Percentiles rank a stretch among this genome's conserved stretches.
phyloP scores from a whole-genome alignment of 2,329 filamentous ascomycete genomes.

The Colletotrichum sp. region DNA sequence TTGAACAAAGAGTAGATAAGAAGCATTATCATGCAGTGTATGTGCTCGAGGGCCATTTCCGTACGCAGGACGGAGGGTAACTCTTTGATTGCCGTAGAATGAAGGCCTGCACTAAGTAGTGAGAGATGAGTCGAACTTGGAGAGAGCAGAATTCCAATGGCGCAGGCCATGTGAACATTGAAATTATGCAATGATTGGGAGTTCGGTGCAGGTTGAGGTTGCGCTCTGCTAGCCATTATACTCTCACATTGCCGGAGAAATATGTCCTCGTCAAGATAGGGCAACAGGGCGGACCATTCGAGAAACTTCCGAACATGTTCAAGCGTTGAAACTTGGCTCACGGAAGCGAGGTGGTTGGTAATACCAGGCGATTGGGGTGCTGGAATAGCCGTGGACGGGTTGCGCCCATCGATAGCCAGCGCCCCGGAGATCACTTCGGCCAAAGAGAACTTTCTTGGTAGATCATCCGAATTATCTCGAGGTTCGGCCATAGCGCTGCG shows the following conservation, averaged over 20 bases:
- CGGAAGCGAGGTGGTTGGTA: neutral
- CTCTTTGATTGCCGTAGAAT: neutral
- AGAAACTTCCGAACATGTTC: neutral
- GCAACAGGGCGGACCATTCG: neutral
- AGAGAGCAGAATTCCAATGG: conserved; percentile 3
- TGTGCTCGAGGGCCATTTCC: neutral
- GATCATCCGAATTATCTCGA: neutral
- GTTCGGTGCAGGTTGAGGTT: neutral
- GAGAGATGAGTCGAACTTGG: neutral
- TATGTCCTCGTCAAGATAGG: neutral
- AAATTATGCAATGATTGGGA: neutral
- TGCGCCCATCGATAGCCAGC: neutral
- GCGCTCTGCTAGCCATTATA: neutral
- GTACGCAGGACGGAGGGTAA: neutral
- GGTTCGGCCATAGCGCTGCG: conserved; percentile 17
- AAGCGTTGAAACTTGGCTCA: neutral
- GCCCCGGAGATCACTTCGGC: neutral
- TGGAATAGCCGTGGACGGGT: neutral
- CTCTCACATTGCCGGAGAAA: conserved; percentile 3
- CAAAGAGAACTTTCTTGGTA: neutral
- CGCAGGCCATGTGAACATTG: conserved; percentile 6
- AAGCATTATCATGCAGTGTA: conserved; percentile 11
- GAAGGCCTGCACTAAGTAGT: neutral
- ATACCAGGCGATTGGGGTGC: neutral
- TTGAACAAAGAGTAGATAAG: conserved; percentile 3